Evolutionary conservation across 495 filamentous ascomycete species (phyloP), one percentile per base, ranked within the genome.

Genomic region (Penicillium salamii): DNA sequence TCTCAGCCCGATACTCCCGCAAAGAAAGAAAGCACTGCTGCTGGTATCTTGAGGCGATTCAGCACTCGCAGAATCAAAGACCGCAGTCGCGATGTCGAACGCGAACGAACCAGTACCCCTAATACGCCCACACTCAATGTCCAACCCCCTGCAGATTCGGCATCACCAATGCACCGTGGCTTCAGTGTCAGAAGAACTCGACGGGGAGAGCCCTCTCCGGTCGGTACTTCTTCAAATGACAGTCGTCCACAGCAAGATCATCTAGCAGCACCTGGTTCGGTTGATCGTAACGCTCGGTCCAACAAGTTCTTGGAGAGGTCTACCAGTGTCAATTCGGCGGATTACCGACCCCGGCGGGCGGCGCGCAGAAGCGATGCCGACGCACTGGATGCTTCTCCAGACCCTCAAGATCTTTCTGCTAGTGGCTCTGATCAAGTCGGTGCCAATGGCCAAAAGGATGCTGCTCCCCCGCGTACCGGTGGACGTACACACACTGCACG

Each of bases 21-120:
- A 26, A 91, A 88, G 70, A 97, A 93, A 64, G 91, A 95, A 64
- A 90, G 89, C 55, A 82, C 89, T 23, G 90, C 89, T 44, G 87
- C 81, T 6, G 88, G 92, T n/a, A 76, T 99, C 38, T 69, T 99
- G 54, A 79, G 93, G 45, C 78, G 93, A 23, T 89, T 99, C 57
- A 97, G 91, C 70, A 99, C 93, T 7, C 79, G 95, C 49, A 81
- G 83, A 57, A 78, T 83, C 32, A 80, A 79, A 52, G 78, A 81
- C 32, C 75, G 76, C 39, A 65, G 72, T 42, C 71, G 75, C 35
- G 77, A 79, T 42, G 46, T 64, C 14, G 74, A 77, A 37, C 74
- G 81, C 32, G 71, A 81, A 42, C 78, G 79, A 48, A 67, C 77
- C 41, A 76, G 79, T 20, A 78, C 76, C 28, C 79, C 78, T n/a